Conservation (phyloP, 495 filamentous ascomycete genomes). For the Penicillium odoratum region DNA sequence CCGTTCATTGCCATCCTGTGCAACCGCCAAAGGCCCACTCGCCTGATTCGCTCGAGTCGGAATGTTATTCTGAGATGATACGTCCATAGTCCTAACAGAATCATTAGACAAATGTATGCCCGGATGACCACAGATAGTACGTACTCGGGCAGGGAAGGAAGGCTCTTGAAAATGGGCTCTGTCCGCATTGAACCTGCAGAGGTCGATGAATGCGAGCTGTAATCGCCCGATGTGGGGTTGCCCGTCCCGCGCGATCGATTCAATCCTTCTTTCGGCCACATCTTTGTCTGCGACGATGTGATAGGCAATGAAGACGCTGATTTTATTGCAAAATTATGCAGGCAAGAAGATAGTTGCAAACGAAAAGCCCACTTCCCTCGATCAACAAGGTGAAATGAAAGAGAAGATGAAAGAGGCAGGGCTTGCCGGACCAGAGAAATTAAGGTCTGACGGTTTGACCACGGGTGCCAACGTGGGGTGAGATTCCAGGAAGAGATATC, state of each 20-base stretch:
- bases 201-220: conserved; percentile 31
- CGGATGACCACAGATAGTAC: conserved; percentile 12
- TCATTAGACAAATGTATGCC: conserved; percentile 2
- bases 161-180: conserved; percentile 27
- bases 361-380: not conserved
- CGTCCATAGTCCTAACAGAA: conserved; percentile 8
- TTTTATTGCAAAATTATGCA: conserved; percentile 3
- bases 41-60: not conserved
- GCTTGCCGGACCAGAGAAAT: conserved; percentile 7
- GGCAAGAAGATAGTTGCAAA: conserved; percentile 1
- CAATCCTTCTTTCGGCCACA: conserved; percentile 48
- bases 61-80: not conserved
- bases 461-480: not conserved
- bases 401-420: not conserved
- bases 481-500: not conserved
- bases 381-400: conserved; percentile 4
- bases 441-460: not conserved
- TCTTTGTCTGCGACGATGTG: conserved; percentile 19
- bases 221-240: conserved; percentile 45
- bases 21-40: not conserved
- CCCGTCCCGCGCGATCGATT: conserved; percentile 46
- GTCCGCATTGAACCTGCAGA: conserved; percentile 2
- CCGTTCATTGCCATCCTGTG: not conserved
- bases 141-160: conserved; percentile 47
- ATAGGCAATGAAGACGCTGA: not conserved